Conservation (phyloP, 2,329 filamentous ascomycete genomes). For the Fusarium pilosicola region DNA sequence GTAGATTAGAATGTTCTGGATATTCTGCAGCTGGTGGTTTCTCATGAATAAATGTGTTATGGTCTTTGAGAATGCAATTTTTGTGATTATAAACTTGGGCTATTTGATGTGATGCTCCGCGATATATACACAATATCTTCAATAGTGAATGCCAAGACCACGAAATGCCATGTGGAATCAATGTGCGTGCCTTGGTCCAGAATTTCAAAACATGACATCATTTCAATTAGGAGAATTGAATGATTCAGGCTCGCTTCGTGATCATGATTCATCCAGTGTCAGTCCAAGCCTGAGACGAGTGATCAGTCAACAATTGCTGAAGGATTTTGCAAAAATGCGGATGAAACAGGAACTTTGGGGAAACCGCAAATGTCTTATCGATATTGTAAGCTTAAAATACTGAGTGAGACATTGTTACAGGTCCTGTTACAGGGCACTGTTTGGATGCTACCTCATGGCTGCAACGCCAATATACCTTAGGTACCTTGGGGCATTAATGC, state of each 20-base stretch:
- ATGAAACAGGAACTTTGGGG: conserved; percentile 17
- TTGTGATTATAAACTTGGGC: not conserved
- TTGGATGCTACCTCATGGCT: conserved; percentile 9
- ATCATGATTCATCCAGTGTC: conserved; percentile 10
- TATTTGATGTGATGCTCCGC: not conserved
- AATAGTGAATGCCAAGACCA: not conserved
- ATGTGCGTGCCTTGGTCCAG: not conserved
- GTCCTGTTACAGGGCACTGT: conserved; percentile 30
- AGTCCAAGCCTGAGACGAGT: conserved; percentile 20
- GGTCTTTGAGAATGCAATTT: not conserved
- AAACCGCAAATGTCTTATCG: not conserved
- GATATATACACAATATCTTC: not conserved
- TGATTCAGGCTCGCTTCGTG: conserved; percentile 9
- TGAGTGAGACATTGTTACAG: conserved; percentile 14
- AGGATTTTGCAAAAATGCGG: conserved; percentile 1
- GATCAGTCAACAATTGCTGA: not conserved
- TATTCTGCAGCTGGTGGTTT: not conserved
- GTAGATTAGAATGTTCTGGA: not conserved
- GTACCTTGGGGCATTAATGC: conserved; percentile 6
- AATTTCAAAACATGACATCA: conserved; percentile 3
- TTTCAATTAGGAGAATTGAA: not conserved
- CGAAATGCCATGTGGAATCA: conserved; percentile 1
- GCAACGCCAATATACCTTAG: conserved; percentile 5
- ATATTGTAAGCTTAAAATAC: conserved; percentile 14
- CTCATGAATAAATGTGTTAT: not conserved